These are phyloP conservation scores for Fonsecaea nubica DNA, from an alignment of 2,329 filamentous ascomycete genomes.

Conservation along the genomic window DNA sequence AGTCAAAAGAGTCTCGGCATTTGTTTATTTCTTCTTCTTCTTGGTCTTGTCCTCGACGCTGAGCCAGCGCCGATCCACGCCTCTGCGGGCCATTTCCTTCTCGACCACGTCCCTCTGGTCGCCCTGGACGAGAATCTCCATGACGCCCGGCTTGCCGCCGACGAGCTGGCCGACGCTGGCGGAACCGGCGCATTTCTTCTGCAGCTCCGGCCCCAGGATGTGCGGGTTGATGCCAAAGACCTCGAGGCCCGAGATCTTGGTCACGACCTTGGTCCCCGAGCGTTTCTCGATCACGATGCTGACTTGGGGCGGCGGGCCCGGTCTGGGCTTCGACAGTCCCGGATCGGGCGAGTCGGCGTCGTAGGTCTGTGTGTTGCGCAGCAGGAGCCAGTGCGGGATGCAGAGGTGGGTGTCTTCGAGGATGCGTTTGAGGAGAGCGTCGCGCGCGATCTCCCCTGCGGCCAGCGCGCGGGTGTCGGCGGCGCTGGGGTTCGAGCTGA, in stretches of 20 bases:
- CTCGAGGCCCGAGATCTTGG: constrained; percentile 67
- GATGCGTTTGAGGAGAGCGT: constrained; percentile 66
- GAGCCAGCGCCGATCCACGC: constrained; percentile 65
- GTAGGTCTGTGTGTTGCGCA: constrained; percentile 55
- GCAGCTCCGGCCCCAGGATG: constrained; percentile 68
- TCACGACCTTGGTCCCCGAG: constrained; percentile 70
- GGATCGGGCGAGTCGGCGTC: constrained; percentile 46
- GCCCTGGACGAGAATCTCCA: constrained; percentile 73
- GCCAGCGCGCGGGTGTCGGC: constrained; percentile 64
- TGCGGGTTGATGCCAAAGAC: constrained; percentile 66
- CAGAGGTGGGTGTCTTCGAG: constrained; percentile 57
- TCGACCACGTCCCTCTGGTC: constrained; percentile 68
- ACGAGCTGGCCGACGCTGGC: constrained; percentile 68
- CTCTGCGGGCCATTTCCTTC: constrained; percentile 65
- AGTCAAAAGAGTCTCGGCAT: too few species aligned
- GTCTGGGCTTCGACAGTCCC: constrained; percentile 62
- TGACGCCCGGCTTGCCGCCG: constrained; percentile 67
- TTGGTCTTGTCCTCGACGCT: constrained; percentile 72
- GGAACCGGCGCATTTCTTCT: constrained; percentile 72
- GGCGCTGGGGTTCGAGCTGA: constrained; percentile 58
- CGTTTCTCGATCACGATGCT: constrained; percentile 67
- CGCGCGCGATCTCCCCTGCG: constrained; percentile 64
- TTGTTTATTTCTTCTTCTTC: constrained; percentile 56
- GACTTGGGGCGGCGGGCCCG: constrained; percentile 66
- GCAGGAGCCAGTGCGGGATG: constrained; percentile 63